Evolutionary conservation across 2,329 filamentous ascomycete species (phyloP).

Genomic region (Verticillium tricorpus): DNA sequence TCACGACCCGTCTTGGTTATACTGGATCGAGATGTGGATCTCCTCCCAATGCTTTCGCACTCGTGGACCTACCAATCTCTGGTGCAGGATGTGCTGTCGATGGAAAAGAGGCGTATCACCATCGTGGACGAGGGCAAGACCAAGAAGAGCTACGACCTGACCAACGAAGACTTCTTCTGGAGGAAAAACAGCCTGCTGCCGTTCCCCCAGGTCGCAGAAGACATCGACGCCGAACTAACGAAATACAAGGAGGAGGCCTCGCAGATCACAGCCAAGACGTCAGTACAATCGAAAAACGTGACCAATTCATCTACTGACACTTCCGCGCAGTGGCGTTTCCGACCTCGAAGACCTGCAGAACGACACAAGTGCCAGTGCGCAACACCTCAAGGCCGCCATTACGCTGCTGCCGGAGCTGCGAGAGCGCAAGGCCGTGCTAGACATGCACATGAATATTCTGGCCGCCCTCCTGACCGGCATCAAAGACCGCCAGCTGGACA

Average conservation of each 20-base stretch:
- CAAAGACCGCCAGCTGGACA: slow-evolving; percentile 93
- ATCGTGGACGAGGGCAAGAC: slow-evolving; percentile 76
- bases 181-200: slow-evolving; percentile 83
- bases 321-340: slow-evolving; percentile 58
- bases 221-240: slow-evolving; percentile 89
- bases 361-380: slow-evolving; percentile 82
- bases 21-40: slow-evolving; percentile 89
- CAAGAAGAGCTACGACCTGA: slow-evolving; percentile 88
- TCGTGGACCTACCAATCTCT: slow-evolving; percentile 79
- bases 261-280: slow-evolving; percentile 88
- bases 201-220: slow-evolving; percentile 93
- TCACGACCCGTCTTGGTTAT: slow-evolving; percentile 88
- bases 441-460: slow-evolving; percentile 97
- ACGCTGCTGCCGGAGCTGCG: slow-evolving; percentile 86
- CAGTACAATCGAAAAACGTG: not conserved
- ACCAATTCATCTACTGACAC: not conserved
- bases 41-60: slow-evolving; percentile 98
- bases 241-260: slow-evolving; percentile 94
- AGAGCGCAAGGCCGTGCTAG: slow-evolving; percentile 86
- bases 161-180: slow-evolving; percentile 94
- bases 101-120: slow-evolving; percentile 83
- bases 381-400: slow-evolving; percentile 94
- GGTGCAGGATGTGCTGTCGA: slow-evolving; percentile 59
- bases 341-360: slow-evolving; percentile 90
- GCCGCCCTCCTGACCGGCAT: slow-evolving; percentile 56